Percentiles rank a stretch among this genome's conserved stretches.
These are phyloP conservation scores for Boletus austroedulis DNA, from an alignment of 1,284 basidiomycete genomes.

Conservation along the genomic window DNA sequence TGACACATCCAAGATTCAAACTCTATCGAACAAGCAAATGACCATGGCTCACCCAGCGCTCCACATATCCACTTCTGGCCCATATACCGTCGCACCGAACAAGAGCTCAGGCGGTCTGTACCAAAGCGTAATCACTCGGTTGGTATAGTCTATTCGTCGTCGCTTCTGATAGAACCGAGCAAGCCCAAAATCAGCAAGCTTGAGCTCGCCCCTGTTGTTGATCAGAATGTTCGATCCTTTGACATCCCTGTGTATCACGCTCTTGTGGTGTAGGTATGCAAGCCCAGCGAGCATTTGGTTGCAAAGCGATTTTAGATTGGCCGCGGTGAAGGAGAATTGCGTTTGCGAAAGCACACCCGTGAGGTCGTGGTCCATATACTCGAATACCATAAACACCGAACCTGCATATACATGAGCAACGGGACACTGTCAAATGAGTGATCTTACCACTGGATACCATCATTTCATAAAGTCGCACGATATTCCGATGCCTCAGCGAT, in stretches of 20 bases:
- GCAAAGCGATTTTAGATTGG: conserved; percentile 93
- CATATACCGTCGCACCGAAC: conserved; percentile 95
- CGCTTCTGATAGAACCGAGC: conserved; percentile 95
- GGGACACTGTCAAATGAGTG: background rate
- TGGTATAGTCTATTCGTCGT: conserved; percentile 90
- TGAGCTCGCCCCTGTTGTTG: conserved; percentile 89
- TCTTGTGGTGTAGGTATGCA: conserved; percentile 91
- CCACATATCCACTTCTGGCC: conserved; percentile 99
- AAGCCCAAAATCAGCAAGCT: conserved; percentile 97
- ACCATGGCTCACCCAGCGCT: conserved; percentile 77
- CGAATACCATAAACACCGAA: conserved; percentile 98
- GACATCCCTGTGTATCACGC: conserved; percentile 96
- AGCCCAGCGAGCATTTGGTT: conserved; percentile 93
- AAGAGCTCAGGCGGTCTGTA: conserved; percentile 96
- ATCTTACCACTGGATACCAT: conserved; percentile 92
- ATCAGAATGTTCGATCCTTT: conserved; percentile 99
- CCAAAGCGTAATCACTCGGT: conserved; percentile 98
- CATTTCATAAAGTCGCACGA: conserved; percentile 93
- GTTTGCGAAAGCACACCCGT: conserved; percentile 94
- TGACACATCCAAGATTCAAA: conserved; percentile 2
- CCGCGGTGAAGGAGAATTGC: conserved; percentile 78
- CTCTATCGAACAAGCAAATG: background rate
- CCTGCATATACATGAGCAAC: conserved; percentile 47
- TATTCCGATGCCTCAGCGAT: conserved; percentile 84
- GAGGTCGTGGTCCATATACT: conserved; percentile 99